Conservation (phyloP, 1,284 basidiomycete genomes). For the Athelia sp. region DNA sequence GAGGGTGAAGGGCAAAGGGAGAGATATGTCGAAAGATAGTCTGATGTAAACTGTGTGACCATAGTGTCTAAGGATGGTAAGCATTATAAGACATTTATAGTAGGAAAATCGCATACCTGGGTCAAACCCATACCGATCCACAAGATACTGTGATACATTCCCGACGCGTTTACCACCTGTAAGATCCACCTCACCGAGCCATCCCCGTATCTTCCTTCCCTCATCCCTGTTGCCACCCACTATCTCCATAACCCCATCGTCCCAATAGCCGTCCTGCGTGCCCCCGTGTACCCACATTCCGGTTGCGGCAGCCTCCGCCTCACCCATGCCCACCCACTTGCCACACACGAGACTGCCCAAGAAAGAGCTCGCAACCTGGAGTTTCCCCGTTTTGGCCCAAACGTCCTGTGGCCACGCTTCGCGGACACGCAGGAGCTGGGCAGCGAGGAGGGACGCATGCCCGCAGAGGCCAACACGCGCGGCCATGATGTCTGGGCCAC, state of each 20-base stretch:
- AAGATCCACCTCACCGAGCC: slow-evolving; percentile 73
- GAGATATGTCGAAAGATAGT: slow-evolving; percentile 70
- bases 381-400: slow-evolving; percentile 63
- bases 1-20: slow-evolving; percentile 65
- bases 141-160: slow-evolving; percentile 66
- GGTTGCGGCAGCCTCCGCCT: slow-evolving; percentile 72
- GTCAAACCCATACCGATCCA: slow-evolving; percentile 76
- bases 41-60: slow-evolving; percentile 70
- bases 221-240: slow-evolving; percentile 71
- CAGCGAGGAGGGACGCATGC: slow-evolving; percentile 61
- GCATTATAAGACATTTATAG: slow-evolving; percentile 1
- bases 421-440: slow-evolving; percentile 64
- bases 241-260: slow-evolving; percentile 70
- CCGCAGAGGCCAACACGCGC: slow-evolving; percentile 67
- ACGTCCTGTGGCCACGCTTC: slow-evolving; percentile 69
- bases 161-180: slow-evolving; percentile 59
- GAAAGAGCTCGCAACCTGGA: slow-evolving; percentile 70
- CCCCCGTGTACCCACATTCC: slow-evolving; percentile 64
- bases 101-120: slow-evolving; percentile 40
- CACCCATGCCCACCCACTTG: slow-evolving; percentile 64
- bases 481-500: slow-evolving; percentile 72
- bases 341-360: slow-evolving; percentile 67
- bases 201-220: slow-evolving; percentile 59
- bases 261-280: slow-evolving; percentile 57
- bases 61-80: slow-evolving; percentile 48